phyloP scores from a whole-genome alignment of 495 filamentous ascomycete genomes.

The Aspergillus sparsus region DNA sequence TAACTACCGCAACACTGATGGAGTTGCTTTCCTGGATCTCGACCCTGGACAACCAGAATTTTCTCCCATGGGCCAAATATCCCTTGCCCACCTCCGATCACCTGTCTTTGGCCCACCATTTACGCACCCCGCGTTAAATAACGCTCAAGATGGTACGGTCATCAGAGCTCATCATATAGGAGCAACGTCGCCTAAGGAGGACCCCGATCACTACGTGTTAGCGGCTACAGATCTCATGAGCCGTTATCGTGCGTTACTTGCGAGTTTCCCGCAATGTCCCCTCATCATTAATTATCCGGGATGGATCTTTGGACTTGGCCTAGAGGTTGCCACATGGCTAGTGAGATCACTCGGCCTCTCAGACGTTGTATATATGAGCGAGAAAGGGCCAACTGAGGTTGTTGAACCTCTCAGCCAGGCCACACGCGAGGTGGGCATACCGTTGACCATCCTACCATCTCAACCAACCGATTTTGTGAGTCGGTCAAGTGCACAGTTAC shows the following conservation, averaged over 20 bases:
- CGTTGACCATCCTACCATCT: constrained; percentile 51
- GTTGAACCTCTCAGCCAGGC: constrained; percentile 54
- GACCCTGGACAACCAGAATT: constrained; percentile 87
- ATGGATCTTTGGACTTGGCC: constrained; percentile 76
- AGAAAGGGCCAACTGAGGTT: constrained; percentile 65
- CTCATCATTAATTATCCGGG: constrained; percentile 82
- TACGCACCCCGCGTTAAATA: constrained; percentile 58
- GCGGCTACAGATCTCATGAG: constrained; percentile 68
- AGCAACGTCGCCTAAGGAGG: constrained; percentile 64
- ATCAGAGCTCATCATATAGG: constrained; percentile 74
- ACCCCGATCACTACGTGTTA: constrained; percentile 68
- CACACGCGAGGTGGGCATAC: constrained; percentile 33
- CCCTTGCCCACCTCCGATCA: constrained; percentile 62
- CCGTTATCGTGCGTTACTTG: constrained; percentile 56
- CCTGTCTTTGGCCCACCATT: constrained; percentile 76
- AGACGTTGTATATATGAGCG: constrained; percentile 75
- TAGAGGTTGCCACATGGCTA: constrained; percentile 68
- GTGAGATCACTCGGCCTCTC: constrained; percentile 51
- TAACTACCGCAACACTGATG: constrained; percentile 37
- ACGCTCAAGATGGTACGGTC: constrained; percentile 38
- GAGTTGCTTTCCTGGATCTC: constrained; percentile 71
- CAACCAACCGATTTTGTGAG: constrained; percentile 62
- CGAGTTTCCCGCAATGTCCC: constrained; percentile 49
- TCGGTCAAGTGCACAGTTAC: constrained; percentile 67
- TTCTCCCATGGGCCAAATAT: constrained; percentile 72